Percentiles rank a stretch among this genome's conserved stretches.
These are phyloP conservation scores for Rhododendron simsii DNA, from an alignment of 148 eudicot genomes.

Conservation along the genomic window DNA sequence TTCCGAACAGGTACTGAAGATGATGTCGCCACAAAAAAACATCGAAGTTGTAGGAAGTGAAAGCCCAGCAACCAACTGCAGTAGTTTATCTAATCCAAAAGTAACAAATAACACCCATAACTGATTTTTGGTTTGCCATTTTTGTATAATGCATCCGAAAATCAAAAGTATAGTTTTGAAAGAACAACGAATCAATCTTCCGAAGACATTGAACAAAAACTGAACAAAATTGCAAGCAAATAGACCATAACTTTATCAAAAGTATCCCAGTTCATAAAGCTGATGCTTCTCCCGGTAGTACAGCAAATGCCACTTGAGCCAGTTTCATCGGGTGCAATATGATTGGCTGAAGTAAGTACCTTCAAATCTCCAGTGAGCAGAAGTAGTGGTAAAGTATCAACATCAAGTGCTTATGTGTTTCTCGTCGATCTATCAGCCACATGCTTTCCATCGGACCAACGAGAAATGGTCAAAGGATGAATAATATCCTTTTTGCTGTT, in stretches of 20 bases:
- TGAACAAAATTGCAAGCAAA: neutral
- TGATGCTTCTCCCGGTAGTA: neutral
- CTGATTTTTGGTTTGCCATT: neutral
- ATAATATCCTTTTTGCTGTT: neutral
- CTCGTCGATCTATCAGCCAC: neutral
- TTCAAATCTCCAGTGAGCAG: neutral
- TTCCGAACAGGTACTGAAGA: too few species aligned
- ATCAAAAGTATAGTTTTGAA: neutral
- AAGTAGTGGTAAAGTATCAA: neutral
- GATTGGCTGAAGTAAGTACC: neutral
- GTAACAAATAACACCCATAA: neutral
- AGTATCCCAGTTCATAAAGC: neutral
- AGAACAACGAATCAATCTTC: conserved; percentile 9
- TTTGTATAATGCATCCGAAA: neutral
- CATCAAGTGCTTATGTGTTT: neutral
- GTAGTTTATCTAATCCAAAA: too few species aligned
- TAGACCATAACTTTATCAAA: neutral
- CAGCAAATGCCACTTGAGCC: neutral
- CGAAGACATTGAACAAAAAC: neutral
- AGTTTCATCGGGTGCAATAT: neutral
- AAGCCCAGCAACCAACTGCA: too few species aligned
- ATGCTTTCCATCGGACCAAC: neutral
- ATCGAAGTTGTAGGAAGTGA: too few species aligned
- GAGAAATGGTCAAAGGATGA: neutral
- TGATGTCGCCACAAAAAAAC: too few species aligned